Percentiles rank a stretch among this genome's conserved stretches.
Evolutionary conservation across 139 green algal genomes (phyloP).

Genomic region (Gonium pectorale): DNA sequence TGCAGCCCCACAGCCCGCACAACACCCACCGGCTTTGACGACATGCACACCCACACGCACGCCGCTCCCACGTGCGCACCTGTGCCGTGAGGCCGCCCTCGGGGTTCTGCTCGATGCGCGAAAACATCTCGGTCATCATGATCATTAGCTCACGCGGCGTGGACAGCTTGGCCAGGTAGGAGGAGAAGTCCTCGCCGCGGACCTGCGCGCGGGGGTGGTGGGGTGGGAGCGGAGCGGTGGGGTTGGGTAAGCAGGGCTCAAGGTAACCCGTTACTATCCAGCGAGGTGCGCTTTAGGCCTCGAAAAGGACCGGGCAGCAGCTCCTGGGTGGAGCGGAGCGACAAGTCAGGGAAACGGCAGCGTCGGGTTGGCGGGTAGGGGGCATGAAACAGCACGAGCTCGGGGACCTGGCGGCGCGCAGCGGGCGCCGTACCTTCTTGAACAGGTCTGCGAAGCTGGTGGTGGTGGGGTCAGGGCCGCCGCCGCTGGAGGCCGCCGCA

Average conservation of each 20-base stretch:
- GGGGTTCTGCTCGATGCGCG: constrained; percentile 87
- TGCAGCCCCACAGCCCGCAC: no score
- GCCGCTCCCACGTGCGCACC: constrained; percentile 15
- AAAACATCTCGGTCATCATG: constrained; percentile 94
- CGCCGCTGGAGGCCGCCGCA: not conserved
- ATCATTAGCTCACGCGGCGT: constrained; percentile 94
- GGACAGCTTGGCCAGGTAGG: constrained; percentile 85
- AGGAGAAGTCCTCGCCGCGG: constrained; percentile 85
- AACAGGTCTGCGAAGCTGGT: constrained; percentile 89
- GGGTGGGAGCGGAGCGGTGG: not conserved
- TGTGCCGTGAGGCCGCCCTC: constrained; percentile 85
- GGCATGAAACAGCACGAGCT: not conserved
- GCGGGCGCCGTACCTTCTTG: constrained; percentile 67
- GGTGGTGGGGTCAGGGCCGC: constrained; percentile 1
- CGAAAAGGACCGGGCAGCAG: no score
- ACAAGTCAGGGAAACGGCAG: no score
- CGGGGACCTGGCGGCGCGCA: not conserved
- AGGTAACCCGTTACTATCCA: no score
- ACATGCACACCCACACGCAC: not conserved
- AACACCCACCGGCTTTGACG: no score
- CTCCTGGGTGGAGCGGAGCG: no score
- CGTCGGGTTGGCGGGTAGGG: no score
- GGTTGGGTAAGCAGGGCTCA: not conserved
- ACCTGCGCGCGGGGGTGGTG: constrained; percentile 57
- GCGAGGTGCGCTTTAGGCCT: no score